These are phyloP conservation scores for Beta macrorhiza DNA, from an alignment of 179 eudicot species.

Conservation along the genomic window DNA sequence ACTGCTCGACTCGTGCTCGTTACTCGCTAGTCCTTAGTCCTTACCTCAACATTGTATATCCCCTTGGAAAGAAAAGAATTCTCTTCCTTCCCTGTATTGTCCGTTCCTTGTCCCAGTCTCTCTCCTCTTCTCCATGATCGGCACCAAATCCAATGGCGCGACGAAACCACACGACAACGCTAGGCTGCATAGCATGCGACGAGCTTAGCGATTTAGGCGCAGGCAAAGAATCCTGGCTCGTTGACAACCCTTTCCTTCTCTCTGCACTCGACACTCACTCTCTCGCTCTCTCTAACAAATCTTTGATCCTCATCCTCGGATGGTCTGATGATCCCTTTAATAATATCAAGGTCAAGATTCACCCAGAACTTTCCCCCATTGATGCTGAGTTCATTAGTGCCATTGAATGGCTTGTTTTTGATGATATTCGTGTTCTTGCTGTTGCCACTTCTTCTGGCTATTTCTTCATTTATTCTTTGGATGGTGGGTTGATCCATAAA, in stretches of 20 bases:
- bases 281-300: slow-evolving; percentile 68
- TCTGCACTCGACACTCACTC: slow-evolving; percentile 76
- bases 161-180: slow-evolving; percentile 52
- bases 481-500: slow-evolving; percentile 73
- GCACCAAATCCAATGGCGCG: slow-evolving; percentile 41
- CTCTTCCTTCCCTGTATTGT: too few species aligned
- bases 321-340: slow-evolving; percentile 47
- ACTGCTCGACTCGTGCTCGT: too few species aligned
- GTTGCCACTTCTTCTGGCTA: slow-evolving; percentile 88
- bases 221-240: slow-evolving; percentile 81
- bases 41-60: too few species aligned
- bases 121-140: slow-evolving; percentile 15
- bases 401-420: slow-evolving; percentile 87
- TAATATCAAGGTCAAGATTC: slow-evolving; percentile 57
- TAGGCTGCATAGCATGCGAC: slow-evolving; percentile 65
- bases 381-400: slow-evolving; percentile 73
- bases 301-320: slow-evolving; percentile 51
- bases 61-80: too few species aligned
- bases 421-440: slow-evolving; percentile 67
- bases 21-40: too few species aligned
- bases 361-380: slow-evolving; percentile 68
- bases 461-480: slow-evolving; percentile 63
- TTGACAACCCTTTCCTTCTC: slow-evolving; percentile 51
- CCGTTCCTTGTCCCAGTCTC: not conserved
- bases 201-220: slow-evolving; percentile 75